phyloP scores from a whole-genome alignment of 805 yeast species.

The Starmera caribaea region DNA sequence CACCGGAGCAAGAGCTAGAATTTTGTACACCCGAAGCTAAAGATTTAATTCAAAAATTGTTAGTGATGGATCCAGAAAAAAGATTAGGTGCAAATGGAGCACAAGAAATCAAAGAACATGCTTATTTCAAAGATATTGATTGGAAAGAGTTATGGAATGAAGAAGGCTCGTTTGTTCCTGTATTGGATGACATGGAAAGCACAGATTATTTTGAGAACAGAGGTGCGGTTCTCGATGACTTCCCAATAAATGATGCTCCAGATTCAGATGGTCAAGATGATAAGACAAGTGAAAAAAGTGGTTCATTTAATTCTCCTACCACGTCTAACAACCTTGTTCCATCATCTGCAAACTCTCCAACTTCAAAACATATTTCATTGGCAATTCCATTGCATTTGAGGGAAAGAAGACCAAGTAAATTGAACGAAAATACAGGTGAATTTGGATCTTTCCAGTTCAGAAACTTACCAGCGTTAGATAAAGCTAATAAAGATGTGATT shows the following conservation, averaged over 20 bases:
- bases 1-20: conserved; percentile 41
- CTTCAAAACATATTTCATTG: conserved; percentile 29
- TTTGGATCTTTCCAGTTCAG: conserved; percentile 92
- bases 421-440: conserved; percentile 61
- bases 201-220: conserved; percentile 88
- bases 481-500: conserved; percentile 89
- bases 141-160: conserved; percentile 69
- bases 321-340: too few relatives aligned
- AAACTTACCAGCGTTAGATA: conserved; percentile 81
- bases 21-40: conserved; percentile 59
- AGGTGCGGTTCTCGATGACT: conserved; percentile 70
- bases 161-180: conserved; percentile 79
- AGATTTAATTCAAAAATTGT: conserved; percentile 57
- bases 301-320: conserved; percentile 17
- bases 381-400: conserved; percentile 48
- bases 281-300: conserved; percentile 4
- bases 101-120: conserved; percentile 68
- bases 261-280: conserved; percentile 19
- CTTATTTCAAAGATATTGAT: conserved; percentile 59
- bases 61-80: conserved; percentile 51
- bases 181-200: conserved; percentile 66
- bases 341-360: conserved; percentile 22
- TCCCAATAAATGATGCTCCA: conserved; percentile 35
- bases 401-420: conserved; percentile 64
- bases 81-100: conserved; percentile 78